Conservation (phyloP, 1,139 yeast genomes). For the Saccharomycopsis crataegensis region DNA sequence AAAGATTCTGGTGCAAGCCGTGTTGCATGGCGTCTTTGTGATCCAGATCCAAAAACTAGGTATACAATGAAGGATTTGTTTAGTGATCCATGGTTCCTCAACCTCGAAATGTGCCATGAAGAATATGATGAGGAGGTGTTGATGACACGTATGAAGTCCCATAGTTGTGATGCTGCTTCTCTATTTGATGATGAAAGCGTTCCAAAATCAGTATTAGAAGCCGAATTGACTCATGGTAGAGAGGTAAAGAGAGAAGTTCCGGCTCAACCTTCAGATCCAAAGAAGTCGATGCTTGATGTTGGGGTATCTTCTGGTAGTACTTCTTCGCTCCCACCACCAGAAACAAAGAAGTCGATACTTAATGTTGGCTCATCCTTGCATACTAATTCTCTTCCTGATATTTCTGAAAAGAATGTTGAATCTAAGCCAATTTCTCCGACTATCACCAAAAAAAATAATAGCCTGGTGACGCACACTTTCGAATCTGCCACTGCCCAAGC, state of each 20-base stretch:
- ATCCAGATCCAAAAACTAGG: slow-evolving; percentile 48
- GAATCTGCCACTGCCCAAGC: not conserved
- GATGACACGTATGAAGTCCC: slow-evolving; percentile 8
- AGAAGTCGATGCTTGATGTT: not conserved
- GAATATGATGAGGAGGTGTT: slow-evolving; percentile 41
- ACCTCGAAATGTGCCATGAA: slow-evolving; percentile 53
- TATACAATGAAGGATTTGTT: slow-evolving; percentile 49
- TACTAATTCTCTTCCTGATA: no score
- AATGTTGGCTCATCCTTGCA: not conserved
- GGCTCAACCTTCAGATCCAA: not conserved
- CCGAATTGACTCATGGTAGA: not conserved
- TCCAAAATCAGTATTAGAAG: not conserved
- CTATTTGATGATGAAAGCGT: not conserved
- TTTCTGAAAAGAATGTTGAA: no score
- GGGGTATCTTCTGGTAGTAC: not conserved
- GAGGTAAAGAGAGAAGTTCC: not conserved
- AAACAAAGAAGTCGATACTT: not conserved
- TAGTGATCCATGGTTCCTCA: slow-evolving; percentile 57
- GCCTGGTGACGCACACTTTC: not conserved
- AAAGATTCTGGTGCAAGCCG: slow-evolving; percentile 53
- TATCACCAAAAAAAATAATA: not conserved
- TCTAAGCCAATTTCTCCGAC: not conserved
- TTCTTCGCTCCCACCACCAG: not conserved
- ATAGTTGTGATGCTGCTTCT: slow-evolving; percentile 5
- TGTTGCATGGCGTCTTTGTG: slow-evolving; percentile 70